These are phyloP conservation scores for Lippia alba DNA, from an alignment of 305 asterid genomes.

Conservation along the genomic window DNA sequence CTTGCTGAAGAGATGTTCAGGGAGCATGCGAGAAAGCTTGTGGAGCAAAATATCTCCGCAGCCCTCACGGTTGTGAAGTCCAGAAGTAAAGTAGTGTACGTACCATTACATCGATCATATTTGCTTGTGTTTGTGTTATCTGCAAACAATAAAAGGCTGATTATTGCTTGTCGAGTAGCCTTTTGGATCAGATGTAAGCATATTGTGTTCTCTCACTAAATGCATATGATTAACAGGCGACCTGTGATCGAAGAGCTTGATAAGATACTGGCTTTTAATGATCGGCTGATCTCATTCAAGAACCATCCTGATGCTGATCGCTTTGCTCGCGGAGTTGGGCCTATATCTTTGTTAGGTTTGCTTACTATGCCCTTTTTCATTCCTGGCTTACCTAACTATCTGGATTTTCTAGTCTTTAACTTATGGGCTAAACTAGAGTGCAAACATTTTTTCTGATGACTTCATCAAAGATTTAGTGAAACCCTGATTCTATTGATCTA, in stretches of 20 bases:
- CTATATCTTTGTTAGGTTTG: slow-evolving; percentile 79
- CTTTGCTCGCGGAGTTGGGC: slow-evolving; percentile 90
- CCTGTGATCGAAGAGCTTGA: slow-evolving; percentile 78
- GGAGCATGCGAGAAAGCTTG: slow-evolving; percentile 89
- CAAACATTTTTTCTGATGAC: too few relatives aligned
- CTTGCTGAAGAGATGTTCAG: slow-evolving; percentile 92
- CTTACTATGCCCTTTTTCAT: slow-evolving; percentile 17
- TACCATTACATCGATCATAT: slow-evolving; percentile 2
- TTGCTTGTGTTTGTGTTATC: slow-evolving; percentile 20
- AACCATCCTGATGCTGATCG: slow-evolving; percentile 79
- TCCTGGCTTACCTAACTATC: background rate
- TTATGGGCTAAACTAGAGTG: too few relatives aligned
- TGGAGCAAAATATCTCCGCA: slow-evolving; percentile 71
- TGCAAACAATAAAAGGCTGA: background rate
- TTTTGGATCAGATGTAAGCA: background rate
- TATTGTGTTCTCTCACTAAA: slow-evolving; percentile 21
- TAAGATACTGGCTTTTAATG: slow-evolving; percentile 75
- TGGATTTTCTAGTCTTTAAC: too few relatives aligned
- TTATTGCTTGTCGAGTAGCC: background rate
- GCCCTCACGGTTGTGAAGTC: slow-evolving; percentile 78
- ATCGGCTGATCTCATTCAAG: slow-evolving; percentile 70
- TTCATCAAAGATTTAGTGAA: too few relatives aligned
- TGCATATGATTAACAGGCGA: slow-evolving; percentile 52
- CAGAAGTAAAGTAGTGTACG: slow-evolving; percentile 53
- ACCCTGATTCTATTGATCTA: too few relatives aligned